phyloP scores from a whole-genome alignment of 139 green algal genomes.

The Dunaliella primolecta region DNA sequence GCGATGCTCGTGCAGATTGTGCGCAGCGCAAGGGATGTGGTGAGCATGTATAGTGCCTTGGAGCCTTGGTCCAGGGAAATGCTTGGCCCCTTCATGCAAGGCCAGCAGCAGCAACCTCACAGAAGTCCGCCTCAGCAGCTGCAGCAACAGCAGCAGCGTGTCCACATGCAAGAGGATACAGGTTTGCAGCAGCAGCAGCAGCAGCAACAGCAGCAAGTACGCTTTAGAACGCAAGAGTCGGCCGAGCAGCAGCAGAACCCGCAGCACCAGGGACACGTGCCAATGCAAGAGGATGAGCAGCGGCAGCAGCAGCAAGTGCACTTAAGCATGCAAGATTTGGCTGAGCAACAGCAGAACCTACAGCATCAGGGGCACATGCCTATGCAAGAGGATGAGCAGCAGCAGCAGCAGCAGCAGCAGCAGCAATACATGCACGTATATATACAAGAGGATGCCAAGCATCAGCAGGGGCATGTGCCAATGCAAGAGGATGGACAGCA shows the following conservation, averaged over 20 bases:
- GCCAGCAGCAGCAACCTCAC: too few relatives aligned
- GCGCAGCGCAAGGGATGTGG: neutral
- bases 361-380: too few relatives aligned
- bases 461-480: neutral
- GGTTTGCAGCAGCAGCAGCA: neutral
- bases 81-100: too few relatives aligned
- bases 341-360: neutral
- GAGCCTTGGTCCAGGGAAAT: neutral
- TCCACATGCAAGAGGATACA: too few relatives aligned
- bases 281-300: neutral
- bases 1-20: too few relatives aligned
- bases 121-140: too few relatives aligned
- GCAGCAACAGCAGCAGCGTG: neutral
- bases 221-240: too few relatives aligned
- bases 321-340: too few relatives aligned
- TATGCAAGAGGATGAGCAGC: too few relatives aligned
- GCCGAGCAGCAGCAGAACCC: neutral
- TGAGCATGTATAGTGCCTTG: neutral
- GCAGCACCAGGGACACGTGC: neutral
- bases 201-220: neutral
- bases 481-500: neutral
- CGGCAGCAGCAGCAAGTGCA: neutral
- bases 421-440: neutral
- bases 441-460: neutral
- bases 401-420: neutral